These are phyloP conservation scores for Diplodia intermedia DNA, from an alignment of 2,329 filamentous ascomycete genomes.

Conservation along the genomic window DNA sequence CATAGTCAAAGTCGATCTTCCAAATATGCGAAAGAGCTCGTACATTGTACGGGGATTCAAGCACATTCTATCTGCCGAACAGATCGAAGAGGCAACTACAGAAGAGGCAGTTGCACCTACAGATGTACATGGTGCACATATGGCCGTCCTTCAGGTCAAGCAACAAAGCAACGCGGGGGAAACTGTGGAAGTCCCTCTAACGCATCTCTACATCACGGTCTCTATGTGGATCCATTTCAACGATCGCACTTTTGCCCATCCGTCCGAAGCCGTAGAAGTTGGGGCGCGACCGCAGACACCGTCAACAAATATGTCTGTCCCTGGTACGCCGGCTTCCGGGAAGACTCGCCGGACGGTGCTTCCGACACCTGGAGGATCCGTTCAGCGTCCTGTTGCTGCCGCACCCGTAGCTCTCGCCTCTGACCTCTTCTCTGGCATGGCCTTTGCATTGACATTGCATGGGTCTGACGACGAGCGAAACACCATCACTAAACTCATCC, in stretches of 20 bases:
- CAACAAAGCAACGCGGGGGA: conserved; percentile 39
- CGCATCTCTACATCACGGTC: conserved; percentile 53
- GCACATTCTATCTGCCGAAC: conserved; percentile 39
- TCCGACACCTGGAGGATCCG: conserved; percentile 34
- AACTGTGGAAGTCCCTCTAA: conserved; percentile 49
- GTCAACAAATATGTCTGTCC: conserved; percentile 27
- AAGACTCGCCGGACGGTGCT: conserved; percentile 49
- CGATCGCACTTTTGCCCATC: conserved; percentile 46
- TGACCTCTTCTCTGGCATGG: conserved; percentile 78
- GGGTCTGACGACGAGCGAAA: conserved; percentile 61
- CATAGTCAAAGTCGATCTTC: conserved; percentile 55
- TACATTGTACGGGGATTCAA: conserved; percentile 56
- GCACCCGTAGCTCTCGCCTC: conserved; percentile 40
- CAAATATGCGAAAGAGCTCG: conserved; percentile 53
- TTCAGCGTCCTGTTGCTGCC: conserved; percentile 41
- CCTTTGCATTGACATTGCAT: conserved; percentile 81
- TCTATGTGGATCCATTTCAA: conserved; percentile 53
- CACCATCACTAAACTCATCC: conserved; percentile 67
- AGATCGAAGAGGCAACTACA: conserved; percentile 32
- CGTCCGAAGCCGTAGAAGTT: conserved; percentile 8
- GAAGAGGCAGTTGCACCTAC: conserved; percentile 46
- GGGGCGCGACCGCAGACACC: conserved; percentile 29
- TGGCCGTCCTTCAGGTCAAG: conserved; percentile 51
- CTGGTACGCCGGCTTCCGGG: conserved; percentile 55
- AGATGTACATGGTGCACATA: conserved; percentile 52